Evolutionary conservation across 768 basidiomycete species (phyloP).

Genomic region (Hortiboletus campestris): DNA sequence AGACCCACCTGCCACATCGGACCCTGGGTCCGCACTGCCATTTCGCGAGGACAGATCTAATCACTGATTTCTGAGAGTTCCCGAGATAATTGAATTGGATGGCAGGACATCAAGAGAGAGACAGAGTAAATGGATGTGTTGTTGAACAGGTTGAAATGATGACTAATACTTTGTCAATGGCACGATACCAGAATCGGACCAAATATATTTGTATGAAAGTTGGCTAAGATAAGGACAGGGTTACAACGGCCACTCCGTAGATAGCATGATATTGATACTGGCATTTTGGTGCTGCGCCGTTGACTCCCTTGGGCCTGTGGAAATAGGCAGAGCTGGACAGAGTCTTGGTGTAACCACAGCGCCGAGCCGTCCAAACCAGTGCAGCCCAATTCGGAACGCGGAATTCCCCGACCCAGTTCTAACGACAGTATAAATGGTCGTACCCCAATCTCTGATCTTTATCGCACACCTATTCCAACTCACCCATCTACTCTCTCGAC

Average conservation of each 20-base stretch:
- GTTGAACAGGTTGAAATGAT: background rate
- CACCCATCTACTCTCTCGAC: background rate
- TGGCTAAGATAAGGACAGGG: background rate
- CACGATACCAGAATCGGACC: background rate
- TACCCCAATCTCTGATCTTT: slow-evolving; percentile 8
- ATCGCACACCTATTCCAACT: background rate
- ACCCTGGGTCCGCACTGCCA: no score
- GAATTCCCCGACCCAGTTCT: no score
- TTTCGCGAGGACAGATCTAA: background rate
- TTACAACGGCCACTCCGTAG: no score
- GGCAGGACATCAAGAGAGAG: background rate
- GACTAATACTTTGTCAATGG: background rate
- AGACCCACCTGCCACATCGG: background rate
- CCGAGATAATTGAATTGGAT: background rate
- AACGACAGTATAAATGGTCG: background rate
- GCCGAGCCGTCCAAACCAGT: slow-evolving; percentile 7
- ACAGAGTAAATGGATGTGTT: background rate
- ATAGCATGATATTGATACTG: background rate
- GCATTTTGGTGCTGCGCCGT: background rate
- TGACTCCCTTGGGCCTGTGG: no score
- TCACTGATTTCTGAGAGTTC: background rate
- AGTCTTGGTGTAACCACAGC: background rate
- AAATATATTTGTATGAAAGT: background rate
- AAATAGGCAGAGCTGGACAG: background rate
- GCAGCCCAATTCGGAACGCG: background rate